Evolutionary conservation across 257 asterid species (phyloP), one percentile per base, ranked within the genome.

Genomic region (Paraleonurus japonicus): DNA sequence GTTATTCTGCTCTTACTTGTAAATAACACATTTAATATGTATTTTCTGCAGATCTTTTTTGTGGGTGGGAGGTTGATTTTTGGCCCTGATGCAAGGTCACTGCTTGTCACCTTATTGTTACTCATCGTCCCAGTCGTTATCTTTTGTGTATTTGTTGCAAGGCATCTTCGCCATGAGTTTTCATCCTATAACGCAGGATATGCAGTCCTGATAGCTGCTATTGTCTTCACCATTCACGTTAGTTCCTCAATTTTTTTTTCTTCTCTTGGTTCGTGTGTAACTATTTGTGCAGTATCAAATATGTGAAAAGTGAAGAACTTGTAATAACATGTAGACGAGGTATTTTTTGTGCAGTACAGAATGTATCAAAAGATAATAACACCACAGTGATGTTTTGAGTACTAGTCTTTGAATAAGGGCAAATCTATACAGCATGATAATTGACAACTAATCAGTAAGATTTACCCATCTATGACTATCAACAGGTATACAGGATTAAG

Each of bases 31-130:
- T 67, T 75, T 72, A 15, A 33, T 71, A 8, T 48, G 41, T 35
- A 55, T 76, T 72, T 76, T 76, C 67, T 88, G 86, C 99, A 94
- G 99, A 89, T 86, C 23, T 95, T 95, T 82, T 85, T 85, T 73
- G 77, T 95, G 12, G 87, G 96, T 37, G 99, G 99, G 83, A 89
- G 99, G 82, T 81, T 95, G 90, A 89, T 95, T 48, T 91, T 95
- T 85, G 99, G 99, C 75, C 99, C 99, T 10, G 98, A 95, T 82
- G 99, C 99, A 24, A 89, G 83, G 83, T 91, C 99, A 10, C 79
- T 95, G 91, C 92, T 95, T 39, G 85, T 83, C 87, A 95, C 95
- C 72, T 78, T 95, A 82, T 74, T 87, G 82, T 85, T 91, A 75
- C 83, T 95, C 82, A 81, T 88, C 65, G 88, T 80, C 69, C 99